These are phyloP conservation scores for Rosa rugosa DNA, from an alignment of 306 rosid species.

Conservation along the genomic window DNA sequence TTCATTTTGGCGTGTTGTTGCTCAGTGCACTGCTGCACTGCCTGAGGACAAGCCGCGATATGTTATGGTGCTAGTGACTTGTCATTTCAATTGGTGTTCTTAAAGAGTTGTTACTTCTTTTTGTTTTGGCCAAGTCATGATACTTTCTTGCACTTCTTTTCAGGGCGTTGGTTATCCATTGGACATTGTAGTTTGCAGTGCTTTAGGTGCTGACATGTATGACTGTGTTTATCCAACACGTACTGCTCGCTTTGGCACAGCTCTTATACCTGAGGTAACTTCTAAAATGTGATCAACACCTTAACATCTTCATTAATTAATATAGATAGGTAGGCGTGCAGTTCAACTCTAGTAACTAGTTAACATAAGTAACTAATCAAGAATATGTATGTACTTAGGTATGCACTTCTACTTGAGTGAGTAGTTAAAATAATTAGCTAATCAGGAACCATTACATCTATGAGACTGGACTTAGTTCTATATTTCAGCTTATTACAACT, in stretches of 20 bases:
- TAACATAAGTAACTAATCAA: neutral
- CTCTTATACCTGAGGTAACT: conserved; percentile 83
- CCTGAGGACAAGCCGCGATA: conserved; percentile 97
- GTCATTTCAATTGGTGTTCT: neutral
- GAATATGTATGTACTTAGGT: neutral
- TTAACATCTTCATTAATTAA: neutral
- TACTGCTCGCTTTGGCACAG: conserved; percentile 98
- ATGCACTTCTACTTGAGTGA: neutral
- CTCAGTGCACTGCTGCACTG: conserved; percentile 63
- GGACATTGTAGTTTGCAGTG: conserved; percentile 95
- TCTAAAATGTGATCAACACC: neutral
- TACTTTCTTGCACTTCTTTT: conserved; percentile 33
- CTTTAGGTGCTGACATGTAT: conserved; percentile 98
- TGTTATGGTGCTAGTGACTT: conserved; percentile 69
- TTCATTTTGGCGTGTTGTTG: conserved; percentile 99
- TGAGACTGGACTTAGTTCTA: neutral
- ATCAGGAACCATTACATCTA: conserved; percentile 12
- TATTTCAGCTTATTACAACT: neutral
- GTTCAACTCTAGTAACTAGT: neutral
- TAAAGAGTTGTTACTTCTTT: neutral
- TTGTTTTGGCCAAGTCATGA: conserved; percentile 19
- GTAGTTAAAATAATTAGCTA: neutral
- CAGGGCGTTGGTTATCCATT: conserved; percentile 99
- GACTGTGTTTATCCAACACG: conserved; percentile 98
- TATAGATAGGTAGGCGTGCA: neutral